Percentiles rank a stretch among this genome's conserved stretches.
phyloP scores from a whole-genome alignment of 2,329 filamentous ascomycete species.

The Epichloe coenophiala region DNA sequence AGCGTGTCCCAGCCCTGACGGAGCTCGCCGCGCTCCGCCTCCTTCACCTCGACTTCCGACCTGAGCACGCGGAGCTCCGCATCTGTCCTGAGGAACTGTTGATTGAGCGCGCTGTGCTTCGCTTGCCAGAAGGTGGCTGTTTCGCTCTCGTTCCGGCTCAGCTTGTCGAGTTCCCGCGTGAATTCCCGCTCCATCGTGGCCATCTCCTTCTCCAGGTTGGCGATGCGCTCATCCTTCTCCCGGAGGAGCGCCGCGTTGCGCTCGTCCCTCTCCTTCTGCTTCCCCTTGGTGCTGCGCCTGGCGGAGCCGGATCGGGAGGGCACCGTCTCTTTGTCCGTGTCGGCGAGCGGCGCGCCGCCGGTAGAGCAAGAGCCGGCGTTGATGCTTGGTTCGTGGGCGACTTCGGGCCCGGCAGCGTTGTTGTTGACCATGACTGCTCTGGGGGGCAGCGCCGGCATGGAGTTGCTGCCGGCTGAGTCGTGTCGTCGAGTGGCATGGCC shows the following conservation, averaged over 20 bases:
- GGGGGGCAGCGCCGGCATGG: constrained; percentile 17
- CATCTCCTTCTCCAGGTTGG: constrained; percentile 38
- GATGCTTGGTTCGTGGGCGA: constrained; percentile 11
- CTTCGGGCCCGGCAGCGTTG: constrained; percentile 11
- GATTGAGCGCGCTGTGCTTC: constrained; percentile 38
- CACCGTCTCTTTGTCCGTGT: constrained; percentile 14
- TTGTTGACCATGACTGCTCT: constrained; percentile 16
- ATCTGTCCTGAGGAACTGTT: constrained; percentile 37
- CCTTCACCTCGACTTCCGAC: constrained; percentile 32
- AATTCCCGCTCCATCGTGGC: constrained; percentile 40
- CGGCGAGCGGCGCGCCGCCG: constrained; percentile 18
- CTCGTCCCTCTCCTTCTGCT: constrained; percentile 6
- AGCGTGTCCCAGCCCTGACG: constrained; percentile 35
- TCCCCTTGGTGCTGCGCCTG: constrained; percentile 8
- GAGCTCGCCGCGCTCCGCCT: constrained; percentile 34
- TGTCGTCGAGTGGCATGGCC: constrained; percentile 8
- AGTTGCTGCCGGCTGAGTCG: constrained; percentile 13
- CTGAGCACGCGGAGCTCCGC: constrained; percentile 38
- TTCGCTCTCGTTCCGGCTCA: constrained; percentile 41
- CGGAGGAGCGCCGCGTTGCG: constrained; percentile 15
- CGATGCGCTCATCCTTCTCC: constrained; percentile 39
- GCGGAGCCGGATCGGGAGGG: constrained; percentile 5
- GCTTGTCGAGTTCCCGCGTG: constrained; percentile 35
- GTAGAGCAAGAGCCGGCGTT: constrained; percentile 8
- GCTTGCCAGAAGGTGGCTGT: constrained; percentile 43